phyloP scores from a whole-genome alignment of 139 green algal species.

The Chlamydomonas schloesseri region DNA sequence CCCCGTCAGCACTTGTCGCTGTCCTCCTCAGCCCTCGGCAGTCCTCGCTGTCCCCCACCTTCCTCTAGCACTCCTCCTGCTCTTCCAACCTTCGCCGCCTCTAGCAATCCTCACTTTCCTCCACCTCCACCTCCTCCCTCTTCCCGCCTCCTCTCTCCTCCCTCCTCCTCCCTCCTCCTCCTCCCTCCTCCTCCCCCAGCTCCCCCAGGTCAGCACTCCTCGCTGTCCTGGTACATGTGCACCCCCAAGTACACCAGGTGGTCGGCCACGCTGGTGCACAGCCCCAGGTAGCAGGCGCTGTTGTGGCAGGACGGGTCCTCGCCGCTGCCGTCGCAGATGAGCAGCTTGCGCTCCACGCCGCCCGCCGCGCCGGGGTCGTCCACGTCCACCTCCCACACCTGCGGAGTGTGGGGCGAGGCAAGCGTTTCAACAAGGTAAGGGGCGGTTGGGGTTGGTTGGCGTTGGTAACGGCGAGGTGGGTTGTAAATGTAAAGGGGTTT shows the following conservation, averaged over 20 bases:
- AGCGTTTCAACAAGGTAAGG: not conserved
- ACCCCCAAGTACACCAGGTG: constrained; percentile 83
- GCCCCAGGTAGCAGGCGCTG: constrained; percentile 81
- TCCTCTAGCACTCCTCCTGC: too few relatives aligned
- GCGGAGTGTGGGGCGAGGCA: not conserved
- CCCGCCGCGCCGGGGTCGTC: constrained; percentile 1
- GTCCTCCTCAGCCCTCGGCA: too few relatives aligned
- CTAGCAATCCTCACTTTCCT: too few relatives aligned
- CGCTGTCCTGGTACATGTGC: constrained; percentile 72
- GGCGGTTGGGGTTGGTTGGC: too few relatives aligned
- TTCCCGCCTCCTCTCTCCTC: not conserved
- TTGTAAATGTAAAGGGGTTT: too few relatives aligned
- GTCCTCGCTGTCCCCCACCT: too few relatives aligned
- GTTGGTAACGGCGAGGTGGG: too few relatives aligned
- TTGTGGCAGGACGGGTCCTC: constrained; percentile 92
- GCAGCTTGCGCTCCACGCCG: constrained; percentile 44
- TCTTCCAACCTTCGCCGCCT: too few relatives aligned
- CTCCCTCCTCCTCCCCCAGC: too few relatives aligned
- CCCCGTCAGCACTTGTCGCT: too few relatives aligned
- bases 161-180: too few relatives aligned
- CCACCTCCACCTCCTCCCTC: too few relatives aligned
- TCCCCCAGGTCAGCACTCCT: constrained; percentile 50
- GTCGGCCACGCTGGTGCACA: constrained; percentile 85
- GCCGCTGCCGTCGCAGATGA: constrained; percentile 82
- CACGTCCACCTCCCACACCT: constrained; percentile 82